Percentiles rank a stretch among this genome's conserved stretches.
These are phyloP conservation scores for Sinapis alba DNA, from an alignment of 441 rosid genomes.

Conservation along the genomic window DNA sequence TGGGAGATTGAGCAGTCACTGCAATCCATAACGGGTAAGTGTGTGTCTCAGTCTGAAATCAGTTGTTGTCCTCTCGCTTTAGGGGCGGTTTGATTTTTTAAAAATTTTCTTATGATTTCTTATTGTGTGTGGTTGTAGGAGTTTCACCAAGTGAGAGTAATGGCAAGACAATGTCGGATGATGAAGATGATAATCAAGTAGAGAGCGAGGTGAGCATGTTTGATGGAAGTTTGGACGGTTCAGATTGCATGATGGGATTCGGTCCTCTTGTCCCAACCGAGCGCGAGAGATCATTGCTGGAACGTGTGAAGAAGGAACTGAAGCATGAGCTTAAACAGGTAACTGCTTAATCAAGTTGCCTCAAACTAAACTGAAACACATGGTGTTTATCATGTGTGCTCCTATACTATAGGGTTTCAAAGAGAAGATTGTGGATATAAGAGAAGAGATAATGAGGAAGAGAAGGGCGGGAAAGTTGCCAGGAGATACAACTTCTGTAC, in stretches of 20 bases:
- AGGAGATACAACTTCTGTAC: slow-evolving; percentile 91
- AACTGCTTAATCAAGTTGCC: neutral
- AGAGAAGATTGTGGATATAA: slow-evolving; percentile 89
- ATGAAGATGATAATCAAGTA: slow-evolving; percentile 79
- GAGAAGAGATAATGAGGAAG: slow-evolving; percentile 97
- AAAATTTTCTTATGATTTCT: neutral
- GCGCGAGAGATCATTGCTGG: slow-evolving; percentile 91
- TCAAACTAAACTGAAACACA: slow-evolving; percentile 2
- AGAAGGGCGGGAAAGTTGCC: slow-evolving; percentile 98
- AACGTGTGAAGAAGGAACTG: slow-evolving; percentile 91
- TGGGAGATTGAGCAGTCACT: slow-evolving; percentile 73
- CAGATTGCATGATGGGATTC: slow-evolving; percentile 65
- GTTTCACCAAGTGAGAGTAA: slow-evolving; percentile 92
- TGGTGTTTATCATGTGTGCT: neutral
- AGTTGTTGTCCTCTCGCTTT: neutral
- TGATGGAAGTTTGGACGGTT: slow-evolving; percentile 73
- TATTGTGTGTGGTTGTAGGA: slow-evolving; percentile 51
- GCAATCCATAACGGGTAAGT: slow-evolving; percentile 57
- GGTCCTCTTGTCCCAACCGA: slow-evolving; percentile 97
- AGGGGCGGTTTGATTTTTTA: neutral
- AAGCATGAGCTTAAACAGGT: slow-evolving; percentile 98
- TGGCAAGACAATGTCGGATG: slow-evolving; percentile 97
- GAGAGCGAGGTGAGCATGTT: slow-evolving; percentile 86
- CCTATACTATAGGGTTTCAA: slow-evolving; percentile 85
- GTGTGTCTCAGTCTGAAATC: neutral